Evolutionary conservation across 2,329 filamentous ascomycete species (phyloP).

Genomic region (Sclerotinia sclerotiorum): DNA sequence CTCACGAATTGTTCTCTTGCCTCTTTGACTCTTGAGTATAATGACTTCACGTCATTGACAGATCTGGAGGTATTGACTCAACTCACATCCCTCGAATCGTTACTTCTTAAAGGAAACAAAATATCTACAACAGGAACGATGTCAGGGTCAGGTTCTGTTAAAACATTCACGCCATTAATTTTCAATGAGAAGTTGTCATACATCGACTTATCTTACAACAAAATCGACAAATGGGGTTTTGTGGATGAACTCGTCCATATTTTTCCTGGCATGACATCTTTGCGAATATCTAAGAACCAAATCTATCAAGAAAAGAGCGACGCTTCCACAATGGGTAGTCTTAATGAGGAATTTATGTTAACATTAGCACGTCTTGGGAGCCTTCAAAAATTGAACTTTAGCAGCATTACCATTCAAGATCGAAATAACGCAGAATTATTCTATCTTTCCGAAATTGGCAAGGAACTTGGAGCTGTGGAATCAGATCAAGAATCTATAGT

Average conservation of each 20-base stretch:
- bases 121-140: conserved; percentile 59
- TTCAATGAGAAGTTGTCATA: conserved; percentile 45
- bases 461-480: conserved; percentile 65
- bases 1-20: conserved; percentile 46
- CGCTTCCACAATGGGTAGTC: conserved; percentile 48
- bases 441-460: conserved; percentile 81
- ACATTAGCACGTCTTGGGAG: conserved; percentile 71
- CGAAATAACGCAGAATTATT: conserved; percentile 88
- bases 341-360: conserved; percentile 87
- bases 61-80: conserved; percentile 55
- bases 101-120: conserved; percentile 75
- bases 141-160: neutral
- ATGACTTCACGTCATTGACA: conserved; percentile 61
- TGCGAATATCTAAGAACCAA: conserved; percentile 85
- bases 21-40: conserved; percentile 70
- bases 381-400: conserved; percentile 72
- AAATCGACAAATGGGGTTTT: conserved; percentile 68
- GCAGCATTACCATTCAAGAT: conserved; percentile 68
- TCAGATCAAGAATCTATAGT: conserved; percentile 56
- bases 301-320: conserved; percentile 57
- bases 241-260: conserved; percentile 64
- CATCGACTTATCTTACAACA: conserved; percentile 73
- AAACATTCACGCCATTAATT: neutral
- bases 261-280: conserved; percentile 71
- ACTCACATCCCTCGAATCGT: conserved; percentile 54